Percentiles rank a stretch among this genome's conserved stretches.
These are phyloP conservation scores for Sugiyamaella floridensis DNA, from an alignment of 805 yeast genomes.

Conservation along the genomic window DNA sequence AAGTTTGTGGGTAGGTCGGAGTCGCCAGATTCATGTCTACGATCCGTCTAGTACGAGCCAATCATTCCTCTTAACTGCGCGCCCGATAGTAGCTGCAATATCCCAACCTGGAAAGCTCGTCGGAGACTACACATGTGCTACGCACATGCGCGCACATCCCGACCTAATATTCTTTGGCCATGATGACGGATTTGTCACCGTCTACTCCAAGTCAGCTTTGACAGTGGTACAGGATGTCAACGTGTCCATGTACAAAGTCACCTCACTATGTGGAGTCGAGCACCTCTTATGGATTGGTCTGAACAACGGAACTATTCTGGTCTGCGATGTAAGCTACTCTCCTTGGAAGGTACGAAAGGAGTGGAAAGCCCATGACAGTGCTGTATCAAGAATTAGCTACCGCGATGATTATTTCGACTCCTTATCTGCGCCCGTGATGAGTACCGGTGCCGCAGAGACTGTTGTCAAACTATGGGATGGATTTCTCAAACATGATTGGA, in stretches of 20 bases:
- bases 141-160: constrained; percentile 17
- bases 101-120: constrained; percentile 2
- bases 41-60: constrained; percentile 23
- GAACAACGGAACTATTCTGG: constrained; percentile 31
- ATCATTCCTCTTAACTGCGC: constrained; percentile 19
- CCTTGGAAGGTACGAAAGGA: constrained; percentile 32
- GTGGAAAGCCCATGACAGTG: constrained; percentile 33
- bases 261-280: constrained; percentile 25
- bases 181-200: constrained; percentile 33
- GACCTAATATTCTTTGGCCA: constrained; percentile 34
- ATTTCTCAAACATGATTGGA: constrained; percentile 28
- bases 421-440: constrained; percentile 23
- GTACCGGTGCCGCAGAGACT: constrained; percentile 21
- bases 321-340: constrained; percentile 25
- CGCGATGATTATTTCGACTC: constrained; percentile 8
- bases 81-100: constrained; percentile 19
- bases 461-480: constrained; percentile 31
- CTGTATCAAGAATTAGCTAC: constrained; percentile 20
- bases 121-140: constrained; percentile 30
- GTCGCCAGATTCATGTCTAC: constrained; percentile 28
- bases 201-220: constrained; percentile 22
- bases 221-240: constrained; percentile 28
- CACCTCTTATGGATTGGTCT: constrained; percentile 33
- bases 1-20: constrained; percentile 31
- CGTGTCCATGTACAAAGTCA: constrained; percentile 25